Conservation (phyloP, 305 asterid species). For the Plantago rigida region DNA sequence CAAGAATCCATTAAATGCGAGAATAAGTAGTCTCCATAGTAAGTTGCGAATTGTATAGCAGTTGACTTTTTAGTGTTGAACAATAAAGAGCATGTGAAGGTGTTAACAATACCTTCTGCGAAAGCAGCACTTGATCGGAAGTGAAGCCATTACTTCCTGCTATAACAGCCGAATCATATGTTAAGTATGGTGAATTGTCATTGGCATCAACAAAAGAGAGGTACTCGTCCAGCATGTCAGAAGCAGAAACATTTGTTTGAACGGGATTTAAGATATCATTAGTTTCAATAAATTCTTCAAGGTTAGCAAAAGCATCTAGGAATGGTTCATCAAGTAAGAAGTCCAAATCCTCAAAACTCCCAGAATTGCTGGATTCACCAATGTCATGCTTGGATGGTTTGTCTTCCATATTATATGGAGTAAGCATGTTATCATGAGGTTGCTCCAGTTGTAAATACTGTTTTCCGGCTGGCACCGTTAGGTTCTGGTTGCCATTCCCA, state of each 20-base stretch:
- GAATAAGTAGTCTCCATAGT: too few species aligned
- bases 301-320: slow-evolving; percentile 35
- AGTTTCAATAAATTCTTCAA: slow-evolving; percentile 60
- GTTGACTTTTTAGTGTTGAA: too few species aligned
- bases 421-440: slow-evolving; percentile 33
- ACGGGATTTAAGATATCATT: slow-evolving; percentile 51
- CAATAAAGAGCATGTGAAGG: too few species aligned
- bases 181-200: slow-evolving; percentile 32
- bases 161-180: slow-evolving; percentile 38
- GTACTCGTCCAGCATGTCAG: slow-evolving; percentile 59
- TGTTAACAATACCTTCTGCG: slow-evolving; percentile 37
- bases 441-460: slow-evolving; percentile 31
- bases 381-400: slow-evolving; percentile 57
- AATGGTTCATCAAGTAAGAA: slow-evolving; percentile 58
- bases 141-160: slow-evolving; percentile 33
- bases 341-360: slow-evolving; percentile 38
- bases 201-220: slow-evolving; percentile 52
- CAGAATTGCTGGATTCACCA: slow-evolving; percentile 62
- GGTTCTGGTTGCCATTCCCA: slow-evolving; percentile 28
- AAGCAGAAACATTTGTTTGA: slow-evolving; percentile 30
- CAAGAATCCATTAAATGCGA: too few species aligned
- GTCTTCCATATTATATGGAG: slow-evolving; percentile 29
- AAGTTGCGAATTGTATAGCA: too few species aligned
- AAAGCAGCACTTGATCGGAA: slow-evolving; percentile 31
- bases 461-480: slow-evolving; percentile 25